Evolutionary conservation across 495 filamentous ascomycete species (phyloP).

Genomic region (Penicillium dipodomyicola): DNA sequence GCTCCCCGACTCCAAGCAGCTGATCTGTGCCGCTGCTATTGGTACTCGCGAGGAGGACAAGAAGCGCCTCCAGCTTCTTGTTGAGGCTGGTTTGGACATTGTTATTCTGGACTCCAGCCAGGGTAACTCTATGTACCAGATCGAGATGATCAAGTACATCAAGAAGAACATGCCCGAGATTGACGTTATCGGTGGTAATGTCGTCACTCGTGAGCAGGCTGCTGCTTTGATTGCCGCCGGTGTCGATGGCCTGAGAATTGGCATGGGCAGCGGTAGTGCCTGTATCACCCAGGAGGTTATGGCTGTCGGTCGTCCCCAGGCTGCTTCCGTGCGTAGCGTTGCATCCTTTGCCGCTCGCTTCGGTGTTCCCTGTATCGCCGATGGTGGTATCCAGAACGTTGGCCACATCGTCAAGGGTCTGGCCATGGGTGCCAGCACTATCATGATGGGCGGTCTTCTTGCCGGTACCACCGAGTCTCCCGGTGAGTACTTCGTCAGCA

Average conservation of each 20-base stretch:
- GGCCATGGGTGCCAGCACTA: conserved; percentile 86
- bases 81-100: conserved; percentile 93
- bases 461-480: conserved; percentile 97
- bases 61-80: conserved; percentile 75
- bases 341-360: conserved; percentile 84
- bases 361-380: conserved; percentile 96
- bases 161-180: conserved; percentile 81
- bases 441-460: conserved; percentile 99
- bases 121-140: conserved; percentile 95
- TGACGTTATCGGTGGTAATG: conserved; percentile 97
- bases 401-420: conserved; percentile 99
- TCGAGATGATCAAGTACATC: conserved; percentile 94
- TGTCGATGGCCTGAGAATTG: conserved; percentile 94
- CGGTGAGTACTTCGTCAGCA: conserved; percentile 91
- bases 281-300: conserved; percentile 99
- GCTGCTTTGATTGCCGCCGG: conserved; percentile 89
- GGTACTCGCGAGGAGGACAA: conserved; percentile 94
- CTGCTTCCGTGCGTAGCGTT: conserved; percentile 86
- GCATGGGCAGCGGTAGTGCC: conserved; percentile 96
- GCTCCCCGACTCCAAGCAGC: conserved; percentile 94
- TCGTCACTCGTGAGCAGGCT: conserved; percentile 94
- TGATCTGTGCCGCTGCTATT: conserved; percentile 92
- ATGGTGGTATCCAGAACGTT: conserved; percentile 97
- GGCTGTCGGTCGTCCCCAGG: conserved; percentile 95
- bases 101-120: conserved; percentile 94